Conservation (phyloP, 1,284 basidiomycete species). For the Ganoderma sinense region DNA sequence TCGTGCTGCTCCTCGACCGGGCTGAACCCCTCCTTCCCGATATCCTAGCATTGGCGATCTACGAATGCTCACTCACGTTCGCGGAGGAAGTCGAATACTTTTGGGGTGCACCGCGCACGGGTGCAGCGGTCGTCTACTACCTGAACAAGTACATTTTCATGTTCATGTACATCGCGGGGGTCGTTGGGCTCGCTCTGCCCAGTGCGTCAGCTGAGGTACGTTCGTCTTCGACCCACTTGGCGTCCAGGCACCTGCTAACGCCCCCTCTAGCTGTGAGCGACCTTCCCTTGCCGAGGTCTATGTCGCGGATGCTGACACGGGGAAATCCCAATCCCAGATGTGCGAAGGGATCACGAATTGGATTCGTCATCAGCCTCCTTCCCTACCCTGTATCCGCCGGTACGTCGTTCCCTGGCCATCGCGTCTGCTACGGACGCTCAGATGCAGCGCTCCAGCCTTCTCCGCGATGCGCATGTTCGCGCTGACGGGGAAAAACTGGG, state of each 20-base stretch:
- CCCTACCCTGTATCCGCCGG: not conserved
- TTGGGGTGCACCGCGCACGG: constrained; percentile 4
- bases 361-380: not conserved
- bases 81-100: constrained; percentile 6
- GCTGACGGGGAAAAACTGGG: constrained; percentile 1
- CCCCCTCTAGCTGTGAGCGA: not conserved
- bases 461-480: constrained; percentile 4
- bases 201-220: not conserved
- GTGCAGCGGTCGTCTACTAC: not conserved
- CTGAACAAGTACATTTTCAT: constrained; percentile 6
- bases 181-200: not conserved
- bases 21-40: not conserved
- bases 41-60: not conserved
- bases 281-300: too few relatives aligned
- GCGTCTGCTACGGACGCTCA: not conserved
- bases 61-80: constrained; percentile 10
- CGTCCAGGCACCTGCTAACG: not conserved
- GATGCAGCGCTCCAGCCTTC: not conserved
- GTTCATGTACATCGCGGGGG: not conserved
- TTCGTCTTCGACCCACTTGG: not conserved
- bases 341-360: not conserved
- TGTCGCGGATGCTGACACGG: too few relatives aligned
- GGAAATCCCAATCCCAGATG: too few relatives aligned
- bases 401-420: not conserved
- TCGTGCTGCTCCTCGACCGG: not conserved